Base-by-base conservation (phyloP, 164 flowering plant genomes). In the Stephania yunnanensis region DNA sequence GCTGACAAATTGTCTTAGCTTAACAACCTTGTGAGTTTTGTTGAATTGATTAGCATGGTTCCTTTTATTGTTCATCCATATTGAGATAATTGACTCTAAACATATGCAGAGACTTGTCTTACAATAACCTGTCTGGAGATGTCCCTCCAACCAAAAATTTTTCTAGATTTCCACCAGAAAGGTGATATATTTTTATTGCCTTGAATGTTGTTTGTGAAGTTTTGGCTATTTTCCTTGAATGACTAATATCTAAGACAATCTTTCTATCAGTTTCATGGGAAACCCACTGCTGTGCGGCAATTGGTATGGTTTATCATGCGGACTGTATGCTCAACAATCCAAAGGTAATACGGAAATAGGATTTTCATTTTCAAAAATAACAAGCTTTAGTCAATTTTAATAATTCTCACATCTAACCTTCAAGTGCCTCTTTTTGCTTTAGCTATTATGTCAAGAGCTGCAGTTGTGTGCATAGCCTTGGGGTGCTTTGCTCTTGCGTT, bases 211-310 rank as follows among this genome's bases (percentile, higher is more conserved):
- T 20, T n/a, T 36, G 42, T 2, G 55, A 50, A 36, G 42, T 36
- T 36, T 36, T 36, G 42, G 42, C 42, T 64, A 13, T 44, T 1
- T 48, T 6, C 1, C 22, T 13, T 36, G 42, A 19, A 7, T 64
- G 12, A 31, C 45, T 73, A 68, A 10, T 68, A 9, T 7, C 20
- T 19, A 50, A 7, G 31, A 9, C 72, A 20, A 7, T 71, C 29
- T 31, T 48, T 44, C 53, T 12, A 12, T 45, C 85, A 95, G 98
- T 82, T 95, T 90, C 74, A 69, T 86, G 46, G 98, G 98, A 42
- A 95, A 95, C 78, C 90, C 97, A 17, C 80, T 87, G 5, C 73
- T 95, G 30, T 92, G 97, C 80, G 93, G 95, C 15, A 84, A 92
- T 77, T 93, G 97, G 97, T 30, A 79, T 30, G 93, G 97, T 70